Evolutionary conservation across 2,329 filamentous ascomycete species (phyloP), one percentile per base, ranked within the genome.

Genomic region (Fusarium stilboides): DNA sequence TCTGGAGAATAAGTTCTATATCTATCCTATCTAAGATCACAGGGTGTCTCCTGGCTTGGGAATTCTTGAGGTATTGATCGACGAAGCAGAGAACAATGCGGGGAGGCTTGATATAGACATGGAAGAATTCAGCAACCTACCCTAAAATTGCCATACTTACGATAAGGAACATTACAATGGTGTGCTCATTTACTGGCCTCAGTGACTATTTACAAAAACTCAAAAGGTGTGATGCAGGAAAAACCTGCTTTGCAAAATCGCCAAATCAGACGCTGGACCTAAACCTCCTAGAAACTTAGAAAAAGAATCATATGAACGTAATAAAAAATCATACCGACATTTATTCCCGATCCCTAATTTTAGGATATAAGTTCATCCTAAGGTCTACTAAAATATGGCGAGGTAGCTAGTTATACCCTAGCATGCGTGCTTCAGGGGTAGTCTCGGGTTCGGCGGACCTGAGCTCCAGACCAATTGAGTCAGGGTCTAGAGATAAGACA

Each of bases 1-100:
- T 51, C 26, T 80, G 46, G 77, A 82, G 56, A 82, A 81, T 49
- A 77, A 74, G 26, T 77, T 75, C 54, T 82, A 81, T 24, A 75
- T 81, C 8, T 81, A 82, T 51, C 70, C 66, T 8, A 57, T 72
- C 4, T 72, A 66, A 33, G 5, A 6, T 20, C 22, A 20, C 0
- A 6, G 14, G 20, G 19, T 15, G 19, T 22, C 19, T 14, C 10
- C 36, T 5, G 17, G 33, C 10, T 17, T 4, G 15, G 8, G 33
- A 17, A 36, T 6, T 17, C 17, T 36, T 17, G 33, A 9, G 8
- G 7, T 17, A 36, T 36, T 17, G 33, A 36, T 36, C 34, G 34
- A 36, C 34, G 14, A 36, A 17, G 34, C 17, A 8, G 34, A 36
- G 15, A 17, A 9, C 14, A 17, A 9, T 17, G 15, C 17, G 14